phyloP scores from a whole-genome alignment of 2,329 filamentous ascomycete genomes.

The Phyllosticta citrichinensis region DNA sequence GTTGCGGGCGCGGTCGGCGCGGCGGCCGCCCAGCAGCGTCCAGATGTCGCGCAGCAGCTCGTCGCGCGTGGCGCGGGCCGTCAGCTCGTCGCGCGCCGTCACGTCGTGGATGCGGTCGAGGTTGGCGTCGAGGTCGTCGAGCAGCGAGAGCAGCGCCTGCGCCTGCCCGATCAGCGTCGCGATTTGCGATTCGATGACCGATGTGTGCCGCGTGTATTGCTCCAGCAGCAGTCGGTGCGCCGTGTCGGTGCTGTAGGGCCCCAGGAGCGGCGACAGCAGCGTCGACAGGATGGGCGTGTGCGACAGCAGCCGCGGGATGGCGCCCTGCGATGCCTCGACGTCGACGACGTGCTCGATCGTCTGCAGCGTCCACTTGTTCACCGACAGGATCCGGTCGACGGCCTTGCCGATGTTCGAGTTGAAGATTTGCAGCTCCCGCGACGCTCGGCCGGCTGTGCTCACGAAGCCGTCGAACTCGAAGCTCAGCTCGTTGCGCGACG shows the following conservation, averaged over 20 bases:
- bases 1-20: slow-evolving; percentile 48
- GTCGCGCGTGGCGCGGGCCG: slow-evolving; percentile 49
- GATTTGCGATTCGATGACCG: slow-evolving; percentile 61
- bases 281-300: neutral
- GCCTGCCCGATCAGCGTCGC: slow-evolving; percentile 58
- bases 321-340: slow-evolving; percentile 17
- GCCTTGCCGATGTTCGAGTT: slow-evolving; percentile 65
- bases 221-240: slow-evolving; percentile 49
- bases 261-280: slow-evolving; percentile 43
- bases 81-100: slow-evolving; percentile 52
- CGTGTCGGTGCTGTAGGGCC: slow-evolving; percentile 9
- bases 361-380: slow-evolving; percentile 58
- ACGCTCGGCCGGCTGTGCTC: slow-evolving; percentile 53
- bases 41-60: slow-evolving; percentile 61
- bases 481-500: slow-evolving; percentile 59
- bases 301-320: slow-evolving; percentile 26
- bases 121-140: slow-evolving; percentile 59
- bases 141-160: slow-evolving; percentile 53
- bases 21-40: slow-evolving; percentile 65
- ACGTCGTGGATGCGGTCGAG: slow-evolving; percentile 62
- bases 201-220: slow-evolving; percentile 65
- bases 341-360: slow-evolving; percentile 26
- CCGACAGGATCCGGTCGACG: slow-evolving; percentile 63
- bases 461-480: slow-evolving; percentile 70
- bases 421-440: slow-evolving; percentile 60